These are phyloP conservation scores for Arachis monticola DNA, from an alignment of 331 rosid genomes.

Conservation along the genomic window DNA sequence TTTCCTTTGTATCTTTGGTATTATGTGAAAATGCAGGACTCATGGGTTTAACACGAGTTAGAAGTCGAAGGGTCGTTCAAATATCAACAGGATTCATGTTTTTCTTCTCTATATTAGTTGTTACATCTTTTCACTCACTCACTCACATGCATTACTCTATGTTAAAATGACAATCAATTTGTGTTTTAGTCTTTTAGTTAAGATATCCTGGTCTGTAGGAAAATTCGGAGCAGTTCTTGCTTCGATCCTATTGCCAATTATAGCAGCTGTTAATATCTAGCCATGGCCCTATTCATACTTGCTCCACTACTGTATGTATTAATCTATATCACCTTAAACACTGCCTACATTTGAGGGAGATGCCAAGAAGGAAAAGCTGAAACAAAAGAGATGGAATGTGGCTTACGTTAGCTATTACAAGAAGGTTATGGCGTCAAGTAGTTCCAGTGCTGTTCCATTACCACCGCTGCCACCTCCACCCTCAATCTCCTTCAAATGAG, in stretches of 20 bases:
- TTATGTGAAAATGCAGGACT: constrained; percentile 92
- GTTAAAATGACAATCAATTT: not conserved
- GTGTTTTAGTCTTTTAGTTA: not conserved
- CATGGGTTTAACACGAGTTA: constrained; percentile 74
- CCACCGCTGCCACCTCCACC: too few relatives aligned
- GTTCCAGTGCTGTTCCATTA: too few relatives aligned
- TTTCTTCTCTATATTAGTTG: constrained; percentile 87
- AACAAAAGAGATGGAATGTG: too few relatives aligned
- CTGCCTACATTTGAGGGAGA: not conserved
- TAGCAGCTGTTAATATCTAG: constrained; percentile 62
- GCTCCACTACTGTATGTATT: constrained; percentile 58
- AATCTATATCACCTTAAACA: not conserved
- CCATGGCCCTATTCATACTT: constrained; percentile 72
- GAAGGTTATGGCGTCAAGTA: too few relatives aligned
- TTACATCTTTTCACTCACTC: not conserved
- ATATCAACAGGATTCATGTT: constrained; percentile 84
- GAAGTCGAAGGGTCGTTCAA: constrained; percentile 86
- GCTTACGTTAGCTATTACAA: too few relatives aligned
- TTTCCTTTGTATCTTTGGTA: too few relatives aligned
- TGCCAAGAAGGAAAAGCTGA: too few relatives aligned
- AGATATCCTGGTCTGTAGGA: constrained; percentile 50
- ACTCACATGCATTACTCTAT: not conserved
- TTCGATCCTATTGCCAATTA: constrained; percentile 75
- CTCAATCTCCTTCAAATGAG: too few relatives aligned
- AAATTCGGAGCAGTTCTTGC: constrained; percentile 93